Evolutionary conservation across 1,284 basidiomycete species (phyloP).

Genomic region (Irpex sp.): DNA sequence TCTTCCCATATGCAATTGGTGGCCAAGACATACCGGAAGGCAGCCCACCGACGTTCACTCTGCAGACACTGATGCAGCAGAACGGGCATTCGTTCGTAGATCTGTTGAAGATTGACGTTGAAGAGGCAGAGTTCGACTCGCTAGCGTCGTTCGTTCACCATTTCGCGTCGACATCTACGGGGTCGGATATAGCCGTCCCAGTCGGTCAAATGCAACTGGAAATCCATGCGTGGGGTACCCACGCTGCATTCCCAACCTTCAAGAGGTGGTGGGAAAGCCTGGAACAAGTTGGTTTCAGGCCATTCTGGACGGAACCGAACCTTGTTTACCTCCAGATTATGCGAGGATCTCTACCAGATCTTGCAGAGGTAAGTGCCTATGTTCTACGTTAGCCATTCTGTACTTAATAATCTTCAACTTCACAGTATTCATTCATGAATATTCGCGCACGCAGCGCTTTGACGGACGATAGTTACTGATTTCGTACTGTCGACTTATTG

Average conservation of each 20-base stretch:
- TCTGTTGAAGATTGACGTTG: slow-evolving; percentile 46
- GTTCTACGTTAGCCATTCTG: neutral
- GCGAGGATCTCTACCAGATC: slow-evolving; percentile 25
- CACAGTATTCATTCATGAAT: slow-evolving; percentile 37
- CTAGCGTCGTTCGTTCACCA: slow-evolving; percentile 32
- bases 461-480: neutral
- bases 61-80: slow-evolving; percentile 40
- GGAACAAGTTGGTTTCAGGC: slow-evolving; percentile 21
- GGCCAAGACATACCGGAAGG: slow-evolving; percentile 30
- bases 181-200: slow-evolving; percentile 12
- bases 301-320: slow-evolving; percentile 29
- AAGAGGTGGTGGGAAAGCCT: slow-evolving; percentile 24
- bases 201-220: slow-evolving; percentile 37
- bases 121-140: slow-evolving; percentile 40
- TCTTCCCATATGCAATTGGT: slow-evolving; percentile 38
- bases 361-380: slow-evolving; percentile 28
- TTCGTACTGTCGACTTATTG: neutral
- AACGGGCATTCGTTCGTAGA: slow-evolving; percentile 44
- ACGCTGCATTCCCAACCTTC: slow-evolving; percentile 29
- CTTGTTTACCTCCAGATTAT: slow-evolving; percentile 32
- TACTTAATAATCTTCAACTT: neutral
- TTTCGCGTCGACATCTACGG: slow-evolving; percentile 7
- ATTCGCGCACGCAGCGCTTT: slow-evolving; percentile 18
- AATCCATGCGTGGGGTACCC: slow-evolving; percentile 25
- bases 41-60: slow-evolving; percentile 37